Base-by-base conservation (phyloP, 2,329 filamentous ascomycete species). In the Xylariomycetidae sp. region DNA sequence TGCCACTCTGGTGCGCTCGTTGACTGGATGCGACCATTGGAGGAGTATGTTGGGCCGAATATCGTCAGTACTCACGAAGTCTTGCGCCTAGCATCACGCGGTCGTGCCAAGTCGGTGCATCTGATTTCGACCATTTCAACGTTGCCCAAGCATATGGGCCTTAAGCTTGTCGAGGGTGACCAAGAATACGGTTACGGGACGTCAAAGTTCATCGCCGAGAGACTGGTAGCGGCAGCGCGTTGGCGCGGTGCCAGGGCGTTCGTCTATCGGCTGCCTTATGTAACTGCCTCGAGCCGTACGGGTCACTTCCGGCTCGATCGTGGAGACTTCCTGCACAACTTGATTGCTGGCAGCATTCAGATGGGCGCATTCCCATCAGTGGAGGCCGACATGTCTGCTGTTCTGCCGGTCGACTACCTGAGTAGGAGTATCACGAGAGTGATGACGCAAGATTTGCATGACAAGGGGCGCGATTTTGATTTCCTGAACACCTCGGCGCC, bases 41-140 rank as follows among this genome's bases (percentile, higher is more conserved):
- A 49, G 28, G 49, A 54, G 12, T 56, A 56, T 32, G 27, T 54
- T 20, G 51, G 50, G 12, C 51, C 52, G 25, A 56, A 56, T 30
- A 46, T 56, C 12, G 40, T 56, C 15, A 49, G 51, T 36, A 45
- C 52, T 9, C 52, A 56, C 37, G 52, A 56, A 31, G 33, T 54
- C 23, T 41, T 56, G 20, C 49, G 51, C 22, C 44, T 55, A 13
- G 51, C 52, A 17, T 51, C 50, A n/a, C 33, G 31, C 16, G 52
- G 49, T 22, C 39, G 43, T 30, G 32, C 40, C 33, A 54, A 53
- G 36, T 34, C 46, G 25, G 41, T 54, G 18, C 52, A 56, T 33
- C 41, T 54, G 16, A 38, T 54, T 15, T 53, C 51, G 12, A 54
- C 51, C 2, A 51, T 53, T 32, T 50, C 50, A 16, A 53, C 49